These are phyloP conservation scores for Penicillium capsulatum DNA, from an alignment of 2,329 filamentous ascomycete genomes.

Conservation along the genomic window DNA sequence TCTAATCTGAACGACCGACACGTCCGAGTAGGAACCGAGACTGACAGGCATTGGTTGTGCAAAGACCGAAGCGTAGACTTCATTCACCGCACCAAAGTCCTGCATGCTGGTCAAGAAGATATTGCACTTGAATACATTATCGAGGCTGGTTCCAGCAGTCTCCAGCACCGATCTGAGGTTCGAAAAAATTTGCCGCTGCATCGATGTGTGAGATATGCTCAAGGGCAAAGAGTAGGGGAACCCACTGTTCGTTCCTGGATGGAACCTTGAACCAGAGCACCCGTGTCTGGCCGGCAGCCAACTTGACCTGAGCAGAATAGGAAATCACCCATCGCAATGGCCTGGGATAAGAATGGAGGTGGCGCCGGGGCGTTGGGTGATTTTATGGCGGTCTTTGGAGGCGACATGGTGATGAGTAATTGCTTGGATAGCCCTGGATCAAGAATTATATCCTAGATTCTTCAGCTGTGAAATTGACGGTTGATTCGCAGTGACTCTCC, in stretches of 20 bases:
- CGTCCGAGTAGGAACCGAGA: too few species aligned
- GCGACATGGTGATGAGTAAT: constrained; percentile 12
- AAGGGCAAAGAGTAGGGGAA: background rate
- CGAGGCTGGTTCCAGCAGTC: constrained; percentile 54
- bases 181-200: constrained; percentile 46
- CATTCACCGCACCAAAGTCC: constrained; percentile 70
- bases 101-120: constrained; percentile 62
- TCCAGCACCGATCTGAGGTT: constrained; percentile 59
- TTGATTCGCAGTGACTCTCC: too few species aligned
- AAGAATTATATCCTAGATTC: too few species aligned
- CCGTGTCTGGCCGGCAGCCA: constrained; percentile 52
- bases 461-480: too few species aligned
- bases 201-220: background rate
- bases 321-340: constrained; percentile 57
- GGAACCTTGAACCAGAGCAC: constrained; percentile 52
- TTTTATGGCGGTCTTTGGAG: constrained; percentile 28
- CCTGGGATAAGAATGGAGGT: constrained; percentile 54
- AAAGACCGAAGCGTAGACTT: constrained; percentile 56
- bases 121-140: constrained; percentile 62
- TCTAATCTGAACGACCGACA: too few species aligned
- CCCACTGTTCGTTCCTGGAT: constrained; percentile 52
- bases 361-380: constrained; percentile 48
- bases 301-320: constrained; percentile 65
- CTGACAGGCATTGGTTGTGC: constrained; percentile 25
- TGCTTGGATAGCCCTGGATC: too few species aligned